Evolutionary conservation across 495 filamentous ascomycete species (phyloP).

Genomic region (Penicillium maclennaniae): DNA sequence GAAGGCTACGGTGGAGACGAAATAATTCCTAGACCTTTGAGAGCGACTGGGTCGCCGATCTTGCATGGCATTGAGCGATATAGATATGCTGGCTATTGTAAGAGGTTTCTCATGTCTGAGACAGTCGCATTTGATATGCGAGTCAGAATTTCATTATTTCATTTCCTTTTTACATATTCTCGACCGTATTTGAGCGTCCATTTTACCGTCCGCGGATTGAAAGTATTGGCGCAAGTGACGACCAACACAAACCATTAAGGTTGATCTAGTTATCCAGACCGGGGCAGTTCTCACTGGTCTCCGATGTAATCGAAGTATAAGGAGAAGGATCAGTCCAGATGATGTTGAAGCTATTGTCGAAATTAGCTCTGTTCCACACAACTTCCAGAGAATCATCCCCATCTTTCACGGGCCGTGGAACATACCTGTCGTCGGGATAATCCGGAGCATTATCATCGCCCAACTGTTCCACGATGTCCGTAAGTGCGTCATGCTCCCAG

Average conservation of each 20-base stretch:
- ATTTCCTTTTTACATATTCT: background rate
- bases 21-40: background rate
- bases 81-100: conserved; percentile 2
- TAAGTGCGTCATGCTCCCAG: conserved; percentile 51
- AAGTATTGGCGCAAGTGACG: too few relatives aligned
- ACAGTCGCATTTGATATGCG: background rate
- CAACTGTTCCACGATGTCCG: conserved; percentile 43
- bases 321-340: conserved; percentile 29
- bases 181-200: background rate
- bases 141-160: background rate
- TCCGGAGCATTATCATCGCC: conserved; percentile 37
- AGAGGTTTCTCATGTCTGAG: background rate
- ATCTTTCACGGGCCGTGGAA: background rate
- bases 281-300: conserved; percentile 24
- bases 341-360: conserved; percentile 17
- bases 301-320: conserved; percentile 12
- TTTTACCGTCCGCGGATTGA: too few relatives aligned
- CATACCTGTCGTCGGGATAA: conserved; percentile 35
- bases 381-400: background rate
- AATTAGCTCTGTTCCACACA: conserved; percentile 1
- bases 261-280: conserved; percentile 14
- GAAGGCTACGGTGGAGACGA: background rate
- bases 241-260: background rate
- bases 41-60: conserved; percentile 1
- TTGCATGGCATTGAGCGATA: conserved; percentile 1